Evolutionary conservation across 257 asterid genomes (phyloP).

Genomic region (Paulownia fortunei): DNA sequence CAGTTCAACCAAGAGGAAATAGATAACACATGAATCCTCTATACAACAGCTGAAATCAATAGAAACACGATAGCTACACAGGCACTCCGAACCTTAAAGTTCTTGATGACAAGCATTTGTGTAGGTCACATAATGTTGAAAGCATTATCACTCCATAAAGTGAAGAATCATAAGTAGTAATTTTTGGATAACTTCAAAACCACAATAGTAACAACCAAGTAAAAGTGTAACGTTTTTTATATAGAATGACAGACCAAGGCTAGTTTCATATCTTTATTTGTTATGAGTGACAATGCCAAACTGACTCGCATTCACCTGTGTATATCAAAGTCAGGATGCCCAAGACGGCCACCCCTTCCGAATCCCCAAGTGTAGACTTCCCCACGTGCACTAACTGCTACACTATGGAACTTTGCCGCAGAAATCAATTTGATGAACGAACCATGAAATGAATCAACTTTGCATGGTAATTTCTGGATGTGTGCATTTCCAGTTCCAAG

Average conservation of each 20-base stretch:
- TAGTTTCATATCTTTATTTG: neutral
- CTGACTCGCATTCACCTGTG: constrained; percentile 65
- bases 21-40: neutral
- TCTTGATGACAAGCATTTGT: neutral
- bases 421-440: constrained; percentile 69
- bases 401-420: constrained; percentile 97
- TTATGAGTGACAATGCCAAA: neutral
- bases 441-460: constrained; percentile 89
- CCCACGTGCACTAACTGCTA: constrained; percentile 80
- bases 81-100: neutral
- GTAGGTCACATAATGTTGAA: neutral
- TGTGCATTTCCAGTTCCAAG: constrained; percentile 99
- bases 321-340: constrained; percentile 96
- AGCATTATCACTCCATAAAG: constrained; percentile 8
- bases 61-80: neutral
- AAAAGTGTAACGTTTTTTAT: neutral
- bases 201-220: neutral
- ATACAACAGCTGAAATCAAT: neutral
- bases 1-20: constrained; percentile 5
- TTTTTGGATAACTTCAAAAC: neutral
- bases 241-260: constrained; percentile 9
- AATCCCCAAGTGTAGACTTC: constrained; percentile 99
- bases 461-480: constrained; percentile 95
- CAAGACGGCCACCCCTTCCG: constrained; percentile 99
- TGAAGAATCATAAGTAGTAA: constrained; percentile 15